Percentiles rank a stretch among this genome's conserved stretches.
Conservation (phyloP, 2,329 filamentous ascomycete genomes). For the Arthroderma sp. region DNA sequence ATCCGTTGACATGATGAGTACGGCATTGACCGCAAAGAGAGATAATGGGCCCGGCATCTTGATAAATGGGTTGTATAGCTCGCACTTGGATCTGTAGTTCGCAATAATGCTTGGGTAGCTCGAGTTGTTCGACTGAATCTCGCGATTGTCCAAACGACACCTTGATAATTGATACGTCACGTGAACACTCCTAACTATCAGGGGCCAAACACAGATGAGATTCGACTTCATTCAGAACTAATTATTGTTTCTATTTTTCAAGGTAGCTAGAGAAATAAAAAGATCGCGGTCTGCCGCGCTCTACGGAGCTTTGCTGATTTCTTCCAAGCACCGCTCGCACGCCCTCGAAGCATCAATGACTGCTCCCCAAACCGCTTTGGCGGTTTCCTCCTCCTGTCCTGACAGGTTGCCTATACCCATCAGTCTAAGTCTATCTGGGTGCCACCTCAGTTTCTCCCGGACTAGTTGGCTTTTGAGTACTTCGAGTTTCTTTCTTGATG, state of each 20-base stretch:
- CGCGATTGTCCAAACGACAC: neutral
- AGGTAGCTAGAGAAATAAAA: too few species aligned
- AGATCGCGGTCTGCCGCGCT: too few species aligned
- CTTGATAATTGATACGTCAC: neutral
- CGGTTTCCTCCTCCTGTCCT: slow-evolving; percentile 7
- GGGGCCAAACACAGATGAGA: too few species aligned
- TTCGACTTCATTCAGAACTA: too few species aligned
- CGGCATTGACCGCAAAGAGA: slow-evolving; percentile 62
- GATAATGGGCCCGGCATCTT: slow-evolving; percentile 62
- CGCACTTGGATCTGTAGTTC: neutral
- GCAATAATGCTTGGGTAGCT: neutral
- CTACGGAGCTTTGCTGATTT: neutral
- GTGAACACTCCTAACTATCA: neutral
- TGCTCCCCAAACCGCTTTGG: slow-evolving; percentile 11
- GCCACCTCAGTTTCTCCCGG: slow-evolving; percentile 10
- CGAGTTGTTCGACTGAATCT: neutral
- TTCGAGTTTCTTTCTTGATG: neutral
- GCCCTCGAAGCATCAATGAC: slow-evolving; percentile 7
- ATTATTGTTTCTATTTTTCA: neutral
- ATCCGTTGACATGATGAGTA: slow-evolving; percentile 68
- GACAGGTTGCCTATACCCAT: neutral
- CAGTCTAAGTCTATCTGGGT: slow-evolving; percentile 7
- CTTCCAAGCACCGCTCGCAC: slow-evolving; percentile 4
- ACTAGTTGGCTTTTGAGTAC: slow-evolving; percentile 7
- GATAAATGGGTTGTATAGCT: slow-evolving; percentile 6